Evolutionary conservation across 345 rosid genomes (phyloP).

Genomic region (Erodium maritimum): DNA sequence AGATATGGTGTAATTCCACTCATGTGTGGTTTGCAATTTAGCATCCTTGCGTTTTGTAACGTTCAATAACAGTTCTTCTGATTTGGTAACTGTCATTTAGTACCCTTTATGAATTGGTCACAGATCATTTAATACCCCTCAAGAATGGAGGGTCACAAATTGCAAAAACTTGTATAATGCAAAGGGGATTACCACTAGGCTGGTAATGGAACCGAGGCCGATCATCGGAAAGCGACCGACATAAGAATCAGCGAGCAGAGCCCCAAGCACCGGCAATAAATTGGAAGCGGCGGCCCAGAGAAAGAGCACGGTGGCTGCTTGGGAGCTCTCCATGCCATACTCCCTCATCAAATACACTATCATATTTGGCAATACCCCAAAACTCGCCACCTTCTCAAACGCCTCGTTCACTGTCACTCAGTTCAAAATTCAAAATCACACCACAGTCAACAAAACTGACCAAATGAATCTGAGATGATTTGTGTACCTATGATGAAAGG

Average conservation of each 20-base stretch:
- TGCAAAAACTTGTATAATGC: too few relatives aligned
- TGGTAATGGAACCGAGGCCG: slow-evolving; percentile 32
- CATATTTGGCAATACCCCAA: slow-evolving; percentile 48
- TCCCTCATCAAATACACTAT: slow-evolving; percentile 41
- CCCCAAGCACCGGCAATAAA: slow-evolving; percentile 47
- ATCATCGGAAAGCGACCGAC: slow-evolving; percentile 46
- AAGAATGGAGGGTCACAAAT: too few relatives aligned
- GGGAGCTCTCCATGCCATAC: slow-evolving; percentile 33
- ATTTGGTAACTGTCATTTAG: too few relatives aligned
- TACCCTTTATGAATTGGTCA: too few relatives aligned
- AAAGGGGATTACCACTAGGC: slow-evolving; percentile 32
- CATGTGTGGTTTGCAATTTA: too few relatives aligned
- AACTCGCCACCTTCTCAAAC: slow-evolving; percentile 46
- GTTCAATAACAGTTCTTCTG: too few relatives aligned
- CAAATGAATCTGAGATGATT: too few relatives aligned
- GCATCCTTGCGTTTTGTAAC: too few relatives aligned
- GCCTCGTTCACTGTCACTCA: slow-evolving; percentile 41
- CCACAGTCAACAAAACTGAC: too few relatives aligned
- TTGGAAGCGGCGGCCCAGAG: slow-evolving; percentile 47
- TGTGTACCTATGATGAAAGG: slow-evolving; percentile 61
- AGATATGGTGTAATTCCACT: too few relatives aligned
- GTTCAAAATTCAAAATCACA: not conserved
- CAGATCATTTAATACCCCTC: too few relatives aligned
- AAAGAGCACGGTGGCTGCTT: slow-evolving; percentile 34
- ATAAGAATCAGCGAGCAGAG: slow-evolving; percentile 56